A percentile compares a stretch with the other conserved stretches of the same genome.
phyloP scores from a whole-genome alignment of 768 basidiomycete genomes.

The Lactarius sp. region DNA sequence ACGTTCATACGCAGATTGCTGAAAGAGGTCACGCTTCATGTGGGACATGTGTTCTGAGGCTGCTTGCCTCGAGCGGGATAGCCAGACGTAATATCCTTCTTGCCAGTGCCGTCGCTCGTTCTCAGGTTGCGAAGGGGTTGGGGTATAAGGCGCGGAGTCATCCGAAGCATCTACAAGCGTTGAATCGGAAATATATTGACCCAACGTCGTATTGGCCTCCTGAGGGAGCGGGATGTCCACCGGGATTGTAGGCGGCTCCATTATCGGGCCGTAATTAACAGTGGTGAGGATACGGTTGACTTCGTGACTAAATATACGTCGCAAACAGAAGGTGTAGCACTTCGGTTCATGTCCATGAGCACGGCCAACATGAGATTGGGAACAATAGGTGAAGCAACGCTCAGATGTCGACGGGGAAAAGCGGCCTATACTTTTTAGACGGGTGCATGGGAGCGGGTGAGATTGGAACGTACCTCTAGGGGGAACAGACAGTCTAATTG shows the following conservation, averaged over 20 bases:
- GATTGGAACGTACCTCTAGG: slow-evolving; percentile 9
- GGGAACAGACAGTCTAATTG: slow-evolving; percentile 20
- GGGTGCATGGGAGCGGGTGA: neutral
- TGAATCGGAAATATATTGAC: slow-evolving; percentile 31
- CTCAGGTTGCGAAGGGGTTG: slow-evolving; percentile 22
- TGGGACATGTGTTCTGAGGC: slow-evolving; percentile 51
- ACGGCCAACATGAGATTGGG: slow-evolving; percentile 33
- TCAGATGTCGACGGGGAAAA: slow-evolving; percentile 34
- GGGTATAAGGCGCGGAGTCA: slow-evolving; percentile 11
- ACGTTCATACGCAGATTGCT: slow-evolving; percentile 42
- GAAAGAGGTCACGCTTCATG: slow-evolving; percentile 54
- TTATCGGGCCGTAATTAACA: slow-evolving; percentile 17
- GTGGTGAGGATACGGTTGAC: slow-evolving; percentile 29
- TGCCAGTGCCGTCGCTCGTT: slow-evolving; percentile 57
- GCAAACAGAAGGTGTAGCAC: slow-evolving; percentile 37
- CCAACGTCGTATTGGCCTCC: slow-evolving; percentile 26
- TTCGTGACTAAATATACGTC: slow-evolving; percentile 36
- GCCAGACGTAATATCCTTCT: slow-evolving; percentile 74
- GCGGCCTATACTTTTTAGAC: slow-evolving; percentile 22
- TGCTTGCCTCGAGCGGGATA: slow-evolving; percentile 47
- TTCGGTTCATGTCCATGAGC: slow-evolving; percentile 32
- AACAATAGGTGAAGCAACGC: slow-evolving; percentile 37
- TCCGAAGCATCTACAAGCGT: slow-evolving; percentile 5
- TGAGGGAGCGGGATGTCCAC: slow-evolving; percentile 19
- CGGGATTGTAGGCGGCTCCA: slow-evolving; percentile 18